Evolutionary conservation across 495 filamentous ascomycete genomes (phyloP), one percentile per base, ranked within the genome.

Genomic region (Aspergillus conjunctus): DNA sequence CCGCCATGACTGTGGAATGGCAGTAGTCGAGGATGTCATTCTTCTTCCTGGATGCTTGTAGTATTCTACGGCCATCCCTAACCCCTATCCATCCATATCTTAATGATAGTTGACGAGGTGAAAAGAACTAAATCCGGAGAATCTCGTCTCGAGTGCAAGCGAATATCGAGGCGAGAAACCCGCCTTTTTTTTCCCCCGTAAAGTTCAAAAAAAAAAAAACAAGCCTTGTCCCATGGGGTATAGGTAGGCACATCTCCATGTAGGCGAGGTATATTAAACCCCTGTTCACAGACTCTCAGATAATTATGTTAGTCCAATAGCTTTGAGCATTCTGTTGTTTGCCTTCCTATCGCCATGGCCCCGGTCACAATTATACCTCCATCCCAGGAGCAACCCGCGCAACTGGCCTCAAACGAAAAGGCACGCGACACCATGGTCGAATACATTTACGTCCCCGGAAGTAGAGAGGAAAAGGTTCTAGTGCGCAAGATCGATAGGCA

Each of bases 401-500:
- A 37, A 37, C 7, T 8, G 4, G 1, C 12, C 37, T 8, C 9
- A 8, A 41, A 7, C 37, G 37, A 41, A 11, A 41, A 41, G 12
- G 15, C 9, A 1, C 6, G 12, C 0, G 9, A 41, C 9, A 9
- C 15, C 37, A 7, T 11, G 6, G 15, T 11, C 6, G 37, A 41
- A 7, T 7, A 41, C 15, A 18, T 11, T 34, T 54, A 54, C 20
- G 32, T 54, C 6, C 52, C 52, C 9, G 52, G 32, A 7, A 54
- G 34, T 9, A 34, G 52, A 1, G 48, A 60, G 31, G 58, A 60
- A 17, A 60, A 34, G 32, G 7, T 20, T 0, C 61, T 81, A 20
- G 78, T 80, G 15, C 66, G 66, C 50, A 80, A 79, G 64, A 65
- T 81, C 7, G 77, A 80, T 60, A 58, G 56, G 21, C 74, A 68